Conservation (phyloP, 2,329 filamentous ascomycete genomes). For the Penicillium hordei region DNA sequence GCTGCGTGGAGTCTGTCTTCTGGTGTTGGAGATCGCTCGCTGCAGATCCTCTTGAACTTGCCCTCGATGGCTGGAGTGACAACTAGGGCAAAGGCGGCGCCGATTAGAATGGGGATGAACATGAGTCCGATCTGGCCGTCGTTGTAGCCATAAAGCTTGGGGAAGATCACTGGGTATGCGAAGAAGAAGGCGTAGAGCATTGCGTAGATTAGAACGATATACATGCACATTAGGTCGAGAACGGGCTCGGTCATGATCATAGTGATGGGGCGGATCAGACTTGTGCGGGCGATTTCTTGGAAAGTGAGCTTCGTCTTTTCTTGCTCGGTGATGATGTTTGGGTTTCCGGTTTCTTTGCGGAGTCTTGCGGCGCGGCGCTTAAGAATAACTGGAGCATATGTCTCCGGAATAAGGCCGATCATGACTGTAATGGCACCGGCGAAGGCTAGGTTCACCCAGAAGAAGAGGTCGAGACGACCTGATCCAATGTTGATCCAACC, state of each 20-base stretch:
- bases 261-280: slow-evolving; percentile 74
- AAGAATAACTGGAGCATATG: slow-evolving; percentile 37
- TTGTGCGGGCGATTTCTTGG: slow-evolving; percentile 58
- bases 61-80: slow-evolving; percentile 60
- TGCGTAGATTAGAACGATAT: slow-evolving; percentile 59
- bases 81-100: slow-evolving; percentile 32
- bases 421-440: slow-evolving; percentile 26
- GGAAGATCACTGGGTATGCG: slow-evolving; percentile 64
- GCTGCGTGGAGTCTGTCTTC: slow-evolving; percentile 75
- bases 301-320: slow-evolving; percentile 27
- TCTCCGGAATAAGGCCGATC: slow-evolving; percentile 35
- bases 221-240: slow-evolving; percentile 65
- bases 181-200: slow-evolving; percentile 50
- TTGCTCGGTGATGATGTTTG: slow-evolving; percentile 35
- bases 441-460: slow-evolving; percentile 38
- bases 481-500: slow-evolving; percentile 61
- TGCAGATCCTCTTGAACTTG: slow-evolving; percentile 65
- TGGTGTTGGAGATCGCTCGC: slow-evolving; percentile 66
- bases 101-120: slow-evolving; percentile 37
- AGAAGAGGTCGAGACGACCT: slow-evolving; percentile 33
- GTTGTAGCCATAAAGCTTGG: slow-evolving; percentile 61
- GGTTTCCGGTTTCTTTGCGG: slow-evolving; percentile 35
- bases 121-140: slow-evolving; percentile 46
- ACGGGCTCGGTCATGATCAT: slow-evolving; percentile 63
- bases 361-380: slow-evolving; percentile 35